Base-by-base conservation (phyloP, 768 basidiomycete species). In the Cantharellus anzutake region DNA sequence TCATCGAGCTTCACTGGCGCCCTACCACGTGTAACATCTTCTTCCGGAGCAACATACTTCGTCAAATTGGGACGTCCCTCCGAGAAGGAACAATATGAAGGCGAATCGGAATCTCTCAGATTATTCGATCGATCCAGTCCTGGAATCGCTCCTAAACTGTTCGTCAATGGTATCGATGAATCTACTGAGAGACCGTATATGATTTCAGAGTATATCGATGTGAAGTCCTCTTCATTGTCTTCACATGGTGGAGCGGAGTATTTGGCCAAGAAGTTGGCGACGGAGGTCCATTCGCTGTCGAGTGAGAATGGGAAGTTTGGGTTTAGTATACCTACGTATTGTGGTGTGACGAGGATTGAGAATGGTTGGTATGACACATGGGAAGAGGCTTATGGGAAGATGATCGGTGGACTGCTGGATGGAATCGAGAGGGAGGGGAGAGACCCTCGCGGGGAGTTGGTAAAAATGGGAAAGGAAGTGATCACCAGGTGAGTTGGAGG, bases 341-440 rank as follows among this genome's bases (percentile, higher is more conserved):
- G 86, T 62, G 86, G 86, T 3, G 74, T 74, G 3, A 88, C 86
- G 1, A 75, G 78, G 53, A 73, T 84, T 60, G 73, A 75, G 48
- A 86, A 86, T 63, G 85, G 84, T 3, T 85, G 84, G 83, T 81
- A 75, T 65, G 70, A 77, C 20, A 79, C 73, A 1, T 89, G 86
- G 86, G 79, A 81, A 56, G 71, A 76, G 60, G 86, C 84, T 64
- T 88, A 76, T 66, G 73, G 73, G 66, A 72, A 73, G 11, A 76
- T 84, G 74, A 75, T 86, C 39, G 74, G 73, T 40, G 80, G 79
- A 62, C 68, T 89, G 56, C 68, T 84, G 53, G 66, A 67, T 41
- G 75, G 75, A 60, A 69, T 82, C 62, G 42, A 41, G 20, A 29
- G 20, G 20, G 20, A 29, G 20, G 20, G 20, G 20, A 29, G 20